Base-by-base conservation (phyloP, 2,329 filamentous ascomycete species). In the Pseudovirgaria hyperparasitica region DNA sequence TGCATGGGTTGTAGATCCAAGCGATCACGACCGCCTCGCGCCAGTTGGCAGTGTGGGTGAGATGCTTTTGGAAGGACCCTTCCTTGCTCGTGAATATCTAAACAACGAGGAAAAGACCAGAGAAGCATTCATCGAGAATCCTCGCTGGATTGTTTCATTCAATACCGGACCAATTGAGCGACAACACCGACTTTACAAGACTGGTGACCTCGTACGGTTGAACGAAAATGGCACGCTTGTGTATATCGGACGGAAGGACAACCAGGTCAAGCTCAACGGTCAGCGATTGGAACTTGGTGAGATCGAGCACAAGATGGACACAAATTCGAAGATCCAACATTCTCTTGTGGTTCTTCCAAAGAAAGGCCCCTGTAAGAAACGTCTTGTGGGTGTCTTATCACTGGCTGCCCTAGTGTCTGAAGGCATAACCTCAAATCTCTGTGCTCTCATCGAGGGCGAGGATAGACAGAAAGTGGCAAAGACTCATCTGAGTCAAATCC, bases 341-440 rank as follows among this genome's bases (percentile, higher is more conserved):
- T 52, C 50, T 4, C 48, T 62, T 25, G 58, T 63, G 3, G 43
- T 57, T 10, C 39, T 64, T 31, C 55, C 58, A 3, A 58, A 59
- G 33, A 41, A 35, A n/a, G 58, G 58, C 2, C 52, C 44, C 3
- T 46, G 50, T n/a, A 52, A 57, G 29, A 48, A 56, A 30, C 57
- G 53, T n/a, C 50, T 64, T n/a, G 52, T 57, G 5, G 51, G 58
- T 8, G 52, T 67, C 3, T 34, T 63, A 28, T 54, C 53, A 14
- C 38, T 60, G 14, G 46, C 52, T 13, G 39, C 34, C 6, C 31
- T 45, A 6, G 26, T 31, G 2, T 30, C 40, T 0, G 39, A 43
- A 12, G 39, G 36, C n/a, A 42, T 40, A 5, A 19, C 31, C 18
- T 25, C 37, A 8, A 48, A 45, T 45, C 34, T 35, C n/a, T 42